phyloP scores from a whole-genome alignment of 306 rosid genomes.

The Astragalus membranaceus region DNA sequence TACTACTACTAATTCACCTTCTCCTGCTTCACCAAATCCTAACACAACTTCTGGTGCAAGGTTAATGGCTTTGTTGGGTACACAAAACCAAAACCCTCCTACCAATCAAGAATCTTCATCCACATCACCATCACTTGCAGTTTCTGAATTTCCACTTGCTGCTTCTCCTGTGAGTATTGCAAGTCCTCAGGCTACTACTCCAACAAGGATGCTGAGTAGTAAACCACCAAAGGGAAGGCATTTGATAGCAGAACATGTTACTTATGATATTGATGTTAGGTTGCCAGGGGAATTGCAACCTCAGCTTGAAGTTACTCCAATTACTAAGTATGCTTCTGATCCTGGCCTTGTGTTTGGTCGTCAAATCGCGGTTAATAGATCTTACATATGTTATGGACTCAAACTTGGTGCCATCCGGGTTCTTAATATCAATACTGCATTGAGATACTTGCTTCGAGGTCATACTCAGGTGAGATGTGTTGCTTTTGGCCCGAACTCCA shows the following conservation, averaged over 20 bases:
- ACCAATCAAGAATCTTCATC: slow-evolving; percentile 27
- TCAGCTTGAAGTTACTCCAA: slow-evolving; percentile 73
- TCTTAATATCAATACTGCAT: slow-evolving; percentile 60
- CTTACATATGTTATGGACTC: slow-evolving; percentile 72
- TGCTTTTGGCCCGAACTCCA: not conserved
- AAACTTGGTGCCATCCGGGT: slow-evolving; percentile 62
- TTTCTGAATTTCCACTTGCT: slow-evolving; percentile 29
- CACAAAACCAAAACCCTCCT: slow-evolving; percentile 42
- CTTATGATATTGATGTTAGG: slow-evolving; percentile 52
- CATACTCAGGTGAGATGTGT: slow-evolving; percentile 55
- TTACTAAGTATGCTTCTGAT: slow-evolving; percentile 68
- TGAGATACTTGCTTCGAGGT: slow-evolving; percentile 68
- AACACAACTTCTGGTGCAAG: slow-evolving; percentile 37
- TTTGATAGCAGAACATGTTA: slow-evolving; percentile 39
- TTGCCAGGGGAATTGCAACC: slow-evolving; percentile 60
- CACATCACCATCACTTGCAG: not conserved
- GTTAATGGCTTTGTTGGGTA: slow-evolving; percentile 43
- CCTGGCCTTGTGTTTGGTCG: slow-evolving; percentile 62
- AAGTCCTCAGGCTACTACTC: slow-evolving; percentile 37
- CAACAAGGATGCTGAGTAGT: slow-evolving; percentile 47
- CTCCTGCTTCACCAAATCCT: slow-evolving; percentile 33
- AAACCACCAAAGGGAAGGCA: slow-evolving; percentile 59
- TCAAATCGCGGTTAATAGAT: slow-evolving; percentile 64
- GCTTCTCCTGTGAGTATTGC: slow-evolving; percentile 18
- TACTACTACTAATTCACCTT: not conserved